Evolutionary conservation across 768 basidiomycete genomes (phyloP).

Genomic region (Podaxis sp.): DNA sequence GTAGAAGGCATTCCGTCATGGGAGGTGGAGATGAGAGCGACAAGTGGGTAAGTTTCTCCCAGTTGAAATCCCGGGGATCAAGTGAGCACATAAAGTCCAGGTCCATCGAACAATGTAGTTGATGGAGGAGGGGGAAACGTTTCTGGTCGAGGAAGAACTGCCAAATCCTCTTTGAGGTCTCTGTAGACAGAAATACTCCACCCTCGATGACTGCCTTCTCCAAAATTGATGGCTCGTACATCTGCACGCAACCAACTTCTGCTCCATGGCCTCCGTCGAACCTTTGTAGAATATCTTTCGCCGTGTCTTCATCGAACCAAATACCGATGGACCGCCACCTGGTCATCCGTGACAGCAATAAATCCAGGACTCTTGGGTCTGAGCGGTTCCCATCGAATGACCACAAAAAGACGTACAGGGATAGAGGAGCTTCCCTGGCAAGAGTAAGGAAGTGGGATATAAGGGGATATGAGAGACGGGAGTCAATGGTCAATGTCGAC

Average conservation of each 20-base stretch:
- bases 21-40: slow-evolving; percentile 1
- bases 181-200: background rate
- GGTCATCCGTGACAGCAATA: background rate
- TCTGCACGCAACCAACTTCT: background rate
- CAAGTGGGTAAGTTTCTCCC: background rate
- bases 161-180: slow-evolving; percentile 2
- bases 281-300: background rate
- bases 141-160: slow-evolving; percentile 1
- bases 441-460: slow-evolving; percentile 7
- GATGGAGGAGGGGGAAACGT: background rate
- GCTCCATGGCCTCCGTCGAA: background rate
- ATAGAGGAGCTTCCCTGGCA: background rate
- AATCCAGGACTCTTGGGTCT: background rate
- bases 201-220: slow-evolving; percentile 3
- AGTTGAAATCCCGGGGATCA: background rate
- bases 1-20: background rate
- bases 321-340: slow-evolving; percentile 5
- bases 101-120: slow-evolving; percentile 7
- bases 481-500: background rate
- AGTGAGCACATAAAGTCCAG: background rate
- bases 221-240: background rate
- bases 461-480: background rate
- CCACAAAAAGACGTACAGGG: background rate
- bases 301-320: slow-evolving; percentile 6
- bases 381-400: background rate